Evolutionary conservation across 352 stramenopile genomes (phyloP), one percentile per base, ranked within the genome.

Genomic region (Globisporangium nodosum): DNA sequence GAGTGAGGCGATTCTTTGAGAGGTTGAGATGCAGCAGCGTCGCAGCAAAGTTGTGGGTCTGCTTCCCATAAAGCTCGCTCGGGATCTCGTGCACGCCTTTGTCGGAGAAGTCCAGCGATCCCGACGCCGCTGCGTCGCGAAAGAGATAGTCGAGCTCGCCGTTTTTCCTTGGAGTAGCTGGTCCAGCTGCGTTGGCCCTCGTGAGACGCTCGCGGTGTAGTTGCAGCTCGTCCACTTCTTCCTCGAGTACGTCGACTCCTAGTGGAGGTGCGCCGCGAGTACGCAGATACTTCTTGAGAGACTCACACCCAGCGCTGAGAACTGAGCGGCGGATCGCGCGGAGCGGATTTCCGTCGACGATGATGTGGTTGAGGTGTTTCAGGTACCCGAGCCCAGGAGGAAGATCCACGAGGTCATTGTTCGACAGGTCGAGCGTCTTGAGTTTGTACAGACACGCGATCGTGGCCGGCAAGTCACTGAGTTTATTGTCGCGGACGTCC

Each of bases 401-500:
- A 3, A 95, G 66, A 48, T 92, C 79, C 1, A 75, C 73, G 46
- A 95, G 63, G 52, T 92, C 81, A 46, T 94, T 95, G 63, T 95
- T 95, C 9, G 73, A 65, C 16, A 95, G 18, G 57, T 95, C 81
- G 16, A 95, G 71, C 12, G 85, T 92, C 56, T 95, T 95, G 42
- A 95, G 71, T 3, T 63, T 65, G 40, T 78, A 79, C 12, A 90
- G 65, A 24, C 68, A 78, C 43, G 74, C 82, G 6, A 90, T 65
- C 30, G 76, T 80, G 1, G 61, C 71, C 0, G 82, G 81, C 18
- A 95, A 60, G 31, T 13, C 46, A 27, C 49, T 65, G 16, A 95
- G 69, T 49, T 93, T 92, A 64, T 95, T 95, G 68, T 95, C 84
- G 1, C 84, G 70, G 47, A 93, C 64, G 33, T 95, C 85, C 31